Percentiles rank a stretch among this genome's conserved stretches.
These are phyloP conservation scores for Lepidopterella palustris DNA, from an alignment of 495 filamentous ascomycete genomes.

Conservation along the genomic window DNA sequence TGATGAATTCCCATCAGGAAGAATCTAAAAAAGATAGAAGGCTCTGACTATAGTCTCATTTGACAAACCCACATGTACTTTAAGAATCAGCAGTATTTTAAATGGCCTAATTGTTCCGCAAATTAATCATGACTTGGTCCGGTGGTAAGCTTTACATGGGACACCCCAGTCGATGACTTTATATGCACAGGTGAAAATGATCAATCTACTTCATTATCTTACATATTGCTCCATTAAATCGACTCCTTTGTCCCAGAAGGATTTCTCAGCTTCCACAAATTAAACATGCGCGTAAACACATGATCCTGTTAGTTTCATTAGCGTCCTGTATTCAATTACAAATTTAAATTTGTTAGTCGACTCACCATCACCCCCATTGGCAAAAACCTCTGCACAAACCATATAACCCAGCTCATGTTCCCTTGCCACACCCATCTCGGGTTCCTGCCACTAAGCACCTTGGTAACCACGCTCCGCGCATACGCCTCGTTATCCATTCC, in stretches of 20 bases:
- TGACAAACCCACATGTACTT: too few relatives aligned
- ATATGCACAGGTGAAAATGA: too few relatives aligned
- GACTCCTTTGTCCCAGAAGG: conserved; percentile 7
- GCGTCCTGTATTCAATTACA: neutral
- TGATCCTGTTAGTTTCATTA: conserved; percentile 9
- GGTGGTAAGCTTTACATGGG: too few relatives aligned
- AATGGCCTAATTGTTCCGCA: too few relatives aligned
- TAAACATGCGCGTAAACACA: conserved; percentile 18
- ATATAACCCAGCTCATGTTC: conserved; percentile 39
- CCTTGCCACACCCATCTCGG: conserved; percentile 52
- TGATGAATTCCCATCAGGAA: too few relatives aligned
- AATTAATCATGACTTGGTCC: too few relatives aligned
- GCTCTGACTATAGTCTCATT: too few relatives aligned
- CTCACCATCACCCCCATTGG: conserved; percentile 29
- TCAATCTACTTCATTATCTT: neutral
- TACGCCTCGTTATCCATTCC: conserved; percentile 49
- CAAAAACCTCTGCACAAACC: conserved; percentile 46
- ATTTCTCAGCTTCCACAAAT: conserved; percentile 15
- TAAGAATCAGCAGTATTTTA: too few relatives aligned
- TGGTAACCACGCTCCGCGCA: conserved; percentile 50
- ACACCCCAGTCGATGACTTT: too few relatives aligned
- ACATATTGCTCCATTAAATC: neutral
- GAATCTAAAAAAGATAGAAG: too few relatives aligned
- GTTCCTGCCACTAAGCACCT: conserved; percentile 46
- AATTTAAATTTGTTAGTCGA: neutral